Percentiles rank a stretch among this genome's conserved stretches.
These are phyloP conservation scores for Myxozyma vanderwaltii DNA, from an alignment of 805 yeast genomes.

Conservation along the genomic window DNA sequence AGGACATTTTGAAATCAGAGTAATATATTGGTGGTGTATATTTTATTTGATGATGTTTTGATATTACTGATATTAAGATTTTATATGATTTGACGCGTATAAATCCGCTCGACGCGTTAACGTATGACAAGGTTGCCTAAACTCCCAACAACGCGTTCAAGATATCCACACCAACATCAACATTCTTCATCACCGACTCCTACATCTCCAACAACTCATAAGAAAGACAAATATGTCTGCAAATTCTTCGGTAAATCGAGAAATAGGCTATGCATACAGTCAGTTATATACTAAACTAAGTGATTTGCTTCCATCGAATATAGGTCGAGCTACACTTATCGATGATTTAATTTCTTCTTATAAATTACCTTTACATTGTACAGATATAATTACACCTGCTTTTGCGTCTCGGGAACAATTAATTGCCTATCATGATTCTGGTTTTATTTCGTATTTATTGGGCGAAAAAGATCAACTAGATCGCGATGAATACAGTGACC, in stretches of 20 bases:
- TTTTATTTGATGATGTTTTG: too few species aligned
- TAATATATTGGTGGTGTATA: too few species aligned
- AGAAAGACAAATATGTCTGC: not conserved
- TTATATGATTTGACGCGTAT: too few species aligned
- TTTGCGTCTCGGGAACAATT: conserved; percentile 47
- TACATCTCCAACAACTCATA: too few species aligned
- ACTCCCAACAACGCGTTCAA: conserved; percentile 2
- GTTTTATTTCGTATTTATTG: conserved; percentile 49
- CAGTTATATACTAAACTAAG: conserved; percentile 30
- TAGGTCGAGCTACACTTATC: conserved; percentile 53
- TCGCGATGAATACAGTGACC: not conserved
- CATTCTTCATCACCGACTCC: too few species aligned
- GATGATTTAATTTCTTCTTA: conserved; percentile 49
- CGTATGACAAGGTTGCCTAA: too few species aligned
- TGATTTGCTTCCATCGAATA: conserved; percentile 57
- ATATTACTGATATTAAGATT: too few species aligned
- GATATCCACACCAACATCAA: too few species aligned
- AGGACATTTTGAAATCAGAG: too few species aligned
- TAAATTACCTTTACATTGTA: conserved; percentile 41
- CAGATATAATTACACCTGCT: conserved; percentile 38
- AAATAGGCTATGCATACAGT: conserved; percentile 37
- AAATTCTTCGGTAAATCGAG: not conserved
- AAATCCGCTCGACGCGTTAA: too few species aligned
- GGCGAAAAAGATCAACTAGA: conserved; percentile 20
- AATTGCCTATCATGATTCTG: conserved; percentile 52